phyloP scores from a whole-genome alignment of 108 stramenopile genomes.

The Craspedostauros australis region DNA sequence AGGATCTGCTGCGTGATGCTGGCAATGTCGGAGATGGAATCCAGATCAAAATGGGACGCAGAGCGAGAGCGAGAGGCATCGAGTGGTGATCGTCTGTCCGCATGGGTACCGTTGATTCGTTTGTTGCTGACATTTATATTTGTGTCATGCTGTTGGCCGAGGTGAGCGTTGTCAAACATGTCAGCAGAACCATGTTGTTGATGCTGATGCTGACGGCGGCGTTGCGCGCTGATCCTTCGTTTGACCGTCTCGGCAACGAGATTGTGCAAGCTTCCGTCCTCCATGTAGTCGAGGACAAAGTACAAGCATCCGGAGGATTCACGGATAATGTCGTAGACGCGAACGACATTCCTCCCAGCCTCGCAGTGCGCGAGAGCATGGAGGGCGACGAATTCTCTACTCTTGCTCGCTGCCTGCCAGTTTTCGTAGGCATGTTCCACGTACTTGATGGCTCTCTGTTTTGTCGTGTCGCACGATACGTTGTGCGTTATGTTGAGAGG shows the following conservation, averaged over 20 bases:
- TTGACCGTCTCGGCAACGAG: constrained; percentile 33
- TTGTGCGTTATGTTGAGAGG: too few relatives aligned
- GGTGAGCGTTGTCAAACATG: too few relatives aligned
- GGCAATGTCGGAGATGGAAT: too few relatives aligned
- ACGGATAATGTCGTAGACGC: constrained; percentile 86
- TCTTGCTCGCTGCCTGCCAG: constrained; percentile 83
- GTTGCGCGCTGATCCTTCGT: too few relatives aligned
- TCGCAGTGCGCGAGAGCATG: constrained; percentile 31
- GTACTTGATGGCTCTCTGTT: constrained; percentile 64
- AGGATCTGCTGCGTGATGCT: constrained; percentile 85
- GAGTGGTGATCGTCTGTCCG: neutral
- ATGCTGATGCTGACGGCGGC: too few relatives aligned
- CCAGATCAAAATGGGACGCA: too few relatives aligned
- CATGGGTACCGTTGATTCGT: too few relatives aligned
- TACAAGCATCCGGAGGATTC: constrained; percentile 81
- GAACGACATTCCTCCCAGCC: constrained; percentile 68
- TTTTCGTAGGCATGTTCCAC: constrained; percentile 56
- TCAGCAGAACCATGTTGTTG: too few relatives aligned
- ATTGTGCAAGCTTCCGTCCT: constrained; percentile 88
- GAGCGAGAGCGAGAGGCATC: constrained; percentile 55
- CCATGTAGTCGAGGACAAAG: constrained; percentile 97
- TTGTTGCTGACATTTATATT: too few relatives aligned
- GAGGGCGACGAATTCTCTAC: constrained; percentile 86
- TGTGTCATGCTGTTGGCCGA: too few relatives aligned
- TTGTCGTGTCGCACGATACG: too few relatives aligned